These are phyloP conservation scores for Aspergillus texensis DNA, from an alignment of 2,329 filamentous ascomycete genomes.

Conservation along the genomic window DNA sequence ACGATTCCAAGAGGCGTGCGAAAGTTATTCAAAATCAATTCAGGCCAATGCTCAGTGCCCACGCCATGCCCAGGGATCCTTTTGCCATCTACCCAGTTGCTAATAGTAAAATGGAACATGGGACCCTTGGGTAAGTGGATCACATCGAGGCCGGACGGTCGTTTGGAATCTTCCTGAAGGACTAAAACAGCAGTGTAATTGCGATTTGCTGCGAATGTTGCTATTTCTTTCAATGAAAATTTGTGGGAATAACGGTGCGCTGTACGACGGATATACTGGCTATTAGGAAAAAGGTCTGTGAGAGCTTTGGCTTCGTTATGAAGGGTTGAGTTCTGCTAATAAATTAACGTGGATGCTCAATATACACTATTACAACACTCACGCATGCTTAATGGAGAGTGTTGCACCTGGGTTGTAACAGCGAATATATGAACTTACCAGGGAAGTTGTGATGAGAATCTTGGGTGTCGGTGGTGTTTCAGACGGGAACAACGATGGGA, in stretches of 20 bases:
- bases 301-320: conserved; percentile 81
- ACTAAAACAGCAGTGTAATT: conserved; percentile 84
- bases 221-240: conserved; percentile 89
- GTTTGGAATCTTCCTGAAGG: conserved; percentile 86
- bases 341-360: neutral
- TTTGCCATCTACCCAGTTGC: conserved; percentile 87
- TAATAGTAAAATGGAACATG: conserved; percentile 89
- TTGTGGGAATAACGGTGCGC: conserved; percentile 84
- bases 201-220: conserved; percentile 78
- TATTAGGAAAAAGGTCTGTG: conserved; percentile 78
- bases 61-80: conserved; percentile 89
- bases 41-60: conserved; percentile 85
- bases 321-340: conserved; percentile 69
- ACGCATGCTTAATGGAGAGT: too few species aligned
- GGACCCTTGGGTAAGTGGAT: conserved; percentile 83
- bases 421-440: conserved; percentile 39
- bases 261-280: conserved; percentile 79
- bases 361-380: neutral
- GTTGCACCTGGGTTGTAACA: neutral
- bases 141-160: conserved; percentile 77
- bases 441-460: conserved; percentile 85
- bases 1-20: conserved; percentile 87
- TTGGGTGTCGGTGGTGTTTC: conserved; percentile 67
- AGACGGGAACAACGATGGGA: conserved; percentile 60
- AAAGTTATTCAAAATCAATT: conserved; percentile 92